Base-by-base conservation (phyloP, 1,284 basidiomycete species). In the Cutaneotrichosporon dermatis region DNA sequence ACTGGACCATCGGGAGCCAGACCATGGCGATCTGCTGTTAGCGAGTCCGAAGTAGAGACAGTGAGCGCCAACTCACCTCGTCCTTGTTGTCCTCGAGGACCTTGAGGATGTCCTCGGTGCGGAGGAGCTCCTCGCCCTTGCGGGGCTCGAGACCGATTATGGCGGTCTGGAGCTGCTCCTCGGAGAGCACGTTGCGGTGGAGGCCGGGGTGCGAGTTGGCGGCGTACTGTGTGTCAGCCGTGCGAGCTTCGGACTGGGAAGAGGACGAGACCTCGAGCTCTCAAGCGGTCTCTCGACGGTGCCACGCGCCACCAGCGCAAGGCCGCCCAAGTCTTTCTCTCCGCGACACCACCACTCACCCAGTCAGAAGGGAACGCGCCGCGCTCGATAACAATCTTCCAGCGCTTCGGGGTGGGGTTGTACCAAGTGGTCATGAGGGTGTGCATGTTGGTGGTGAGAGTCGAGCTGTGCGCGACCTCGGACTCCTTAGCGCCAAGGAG, bases 291-390 rank as follows among this genome's bases (percentile, higher is more conserved):
- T 25, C 25, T 25, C 25, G 25, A 25, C 25, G 25, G 25, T 25
- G 25, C 25, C 25, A 41, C 9, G n/a, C 16, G 13, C 51, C 36
- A 39, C 39, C 45, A 33, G 13, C 8, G 34, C 12, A 42, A 43
- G 16, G 6, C 6, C 8, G 33, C 12, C 50, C 12, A 10, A 7
- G 25, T 25, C 25, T 25, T 2, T 6, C 15, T 52, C 35, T 35
- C 40, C 11, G 37, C 8, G 79, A 25, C 25, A 25, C 25, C 25
- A 25, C 12, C 9, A 51, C 85, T 73, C 65, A 88, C 89, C 80
- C 92, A 89, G 82, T 99, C 95, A 67, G 91, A 95, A 60, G 96
- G 94, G 78, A 99, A 99, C 2, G 94, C 92, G 62, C 85, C 88
- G 45, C 87, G 85, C 81, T 99, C 96, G 77, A 92, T 96, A 59